phyloP scores from a whole-genome alignment of 345 rosid species.

The Citrus sinensis region DNA sequence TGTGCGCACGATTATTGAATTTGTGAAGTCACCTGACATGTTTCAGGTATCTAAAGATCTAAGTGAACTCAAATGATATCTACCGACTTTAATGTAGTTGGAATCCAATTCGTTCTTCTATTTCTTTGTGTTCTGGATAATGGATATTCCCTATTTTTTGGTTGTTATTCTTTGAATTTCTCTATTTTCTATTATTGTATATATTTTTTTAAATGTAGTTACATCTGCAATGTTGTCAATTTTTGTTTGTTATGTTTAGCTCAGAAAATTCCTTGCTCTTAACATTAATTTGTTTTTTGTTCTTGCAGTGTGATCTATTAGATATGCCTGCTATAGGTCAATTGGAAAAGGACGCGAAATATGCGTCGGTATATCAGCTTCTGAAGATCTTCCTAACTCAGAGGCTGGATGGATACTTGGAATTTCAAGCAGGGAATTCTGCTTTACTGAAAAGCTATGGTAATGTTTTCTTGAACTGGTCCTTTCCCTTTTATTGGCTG shows the following conservation, averaged over 20 bases:
- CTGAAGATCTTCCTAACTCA: slow-evolving; percentile 79
- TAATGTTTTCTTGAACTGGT: slow-evolving; percentile 18
- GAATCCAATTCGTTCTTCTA: background rate
- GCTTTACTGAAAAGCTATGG: slow-evolving; percentile 69
- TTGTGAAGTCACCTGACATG: slow-evolving; percentile 83
- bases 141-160: background rate
- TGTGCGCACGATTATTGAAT: slow-evolving; percentile 64
- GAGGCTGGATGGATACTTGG: slow-evolving; percentile 69
- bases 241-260: background rate
- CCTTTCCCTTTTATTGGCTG: background rate
- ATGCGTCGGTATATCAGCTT: slow-evolving; percentile 73
- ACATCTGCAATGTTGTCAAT: background rate
- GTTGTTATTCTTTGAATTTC: background rate
- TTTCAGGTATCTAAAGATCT: slow-evolving; percentile 59
- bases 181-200: background rate
- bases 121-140: background rate
- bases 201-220: background rate
- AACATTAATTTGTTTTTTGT: slow-evolving; percentile 3
- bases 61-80: background rate
- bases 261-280: background rate
- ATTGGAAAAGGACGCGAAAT: slow-evolving; percentile 74
- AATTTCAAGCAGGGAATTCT: slow-evolving; percentile 75
- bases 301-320: slow-evolving; percentile 84
- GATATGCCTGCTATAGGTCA: slow-evolving; percentile 86
- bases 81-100: background rate